Evolutionary conservation across 176 grass and related monocot species (phyloP).

Genomic region (Triticum turgidum): DNA sequence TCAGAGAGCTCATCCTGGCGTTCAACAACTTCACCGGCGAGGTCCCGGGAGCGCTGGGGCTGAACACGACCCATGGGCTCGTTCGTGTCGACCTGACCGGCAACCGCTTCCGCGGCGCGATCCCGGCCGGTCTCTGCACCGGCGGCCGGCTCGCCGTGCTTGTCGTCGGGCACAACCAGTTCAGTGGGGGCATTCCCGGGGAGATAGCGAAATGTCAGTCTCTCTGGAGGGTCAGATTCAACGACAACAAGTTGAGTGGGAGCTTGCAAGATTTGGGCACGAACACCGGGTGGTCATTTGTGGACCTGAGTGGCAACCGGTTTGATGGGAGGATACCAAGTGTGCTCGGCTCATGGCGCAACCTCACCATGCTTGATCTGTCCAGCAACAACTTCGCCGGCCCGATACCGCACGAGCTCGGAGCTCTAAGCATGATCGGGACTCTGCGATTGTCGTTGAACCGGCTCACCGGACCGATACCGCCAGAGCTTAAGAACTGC

Average conservation of each 20-base stretch:
- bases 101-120: conserved; percentile 44
- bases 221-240: conserved; percentile 47
- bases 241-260: conserved; percentile 36
- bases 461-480: conserved; percentile 46
- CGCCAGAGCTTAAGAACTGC: conserved; percentile 33
- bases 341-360: conserved; percentile 41
- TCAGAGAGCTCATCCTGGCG: conserved; percentile 40
- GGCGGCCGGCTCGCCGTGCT: conserved; percentile 44
- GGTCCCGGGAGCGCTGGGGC: conserved; percentile 44
- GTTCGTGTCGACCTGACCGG: conserved; percentile 38
- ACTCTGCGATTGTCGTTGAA: conserved; percentile 48
- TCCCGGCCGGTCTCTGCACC: conserved; percentile 47
- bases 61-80: conserved; percentile 45
- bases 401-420: conserved; percentile 48
- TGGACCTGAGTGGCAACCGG: conserved; percentile 59
- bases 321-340: conserved; percentile 49
- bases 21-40: conserved; percentile 43
- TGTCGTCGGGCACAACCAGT: conserved; percentile 44
- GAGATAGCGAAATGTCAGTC: conserved; percentile 41
- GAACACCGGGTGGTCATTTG: conserved; percentile 42
- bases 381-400: conserved; percentile 52
- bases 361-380: conserved; percentile 61
- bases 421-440: conserved; percentile 32
- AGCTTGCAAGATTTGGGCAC: conserved; percentile 10
- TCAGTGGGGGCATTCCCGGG: conserved; percentile 33